Conservation (phyloP, 2,329 filamentous ascomycete genomes). For the Niveomyces coronatus region DNA sequence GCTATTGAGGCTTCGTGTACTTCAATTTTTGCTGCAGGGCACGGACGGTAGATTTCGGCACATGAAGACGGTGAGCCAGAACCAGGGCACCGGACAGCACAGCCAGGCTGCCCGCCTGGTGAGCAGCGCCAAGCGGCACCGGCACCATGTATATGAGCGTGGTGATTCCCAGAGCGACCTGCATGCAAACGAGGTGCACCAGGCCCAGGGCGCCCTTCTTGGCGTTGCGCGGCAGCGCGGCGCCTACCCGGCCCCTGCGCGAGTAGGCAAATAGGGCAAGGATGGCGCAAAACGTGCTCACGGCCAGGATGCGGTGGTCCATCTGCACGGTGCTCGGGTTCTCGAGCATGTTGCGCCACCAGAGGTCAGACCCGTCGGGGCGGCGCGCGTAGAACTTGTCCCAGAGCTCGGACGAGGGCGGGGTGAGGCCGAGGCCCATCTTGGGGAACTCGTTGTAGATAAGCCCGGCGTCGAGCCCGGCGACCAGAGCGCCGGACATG, state of each 20-base stretch:
- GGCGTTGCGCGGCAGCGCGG: conserved; percentile 51
- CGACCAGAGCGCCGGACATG: conserved; percentile 88
- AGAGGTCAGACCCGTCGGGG: conserved; percentile 69
- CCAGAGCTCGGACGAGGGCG: conserved; percentile 74
- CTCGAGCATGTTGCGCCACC: conserved; percentile 97
- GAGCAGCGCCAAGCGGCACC: conserved; percentile 73
- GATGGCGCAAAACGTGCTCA: conserved; percentile 75
- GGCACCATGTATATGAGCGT: conserved; percentile 94
- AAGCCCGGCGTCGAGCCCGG: conserved; percentile 86
- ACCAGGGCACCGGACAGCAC: conserved; percentile 75
- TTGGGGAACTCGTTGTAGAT: conserved; percentile 99
- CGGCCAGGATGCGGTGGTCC: conserved; percentile 86
- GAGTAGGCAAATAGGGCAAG: conserved; percentile 74
- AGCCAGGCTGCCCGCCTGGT: conserved; percentile 84
- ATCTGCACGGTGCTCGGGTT: conserved; percentile 94
- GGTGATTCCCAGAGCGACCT: conserved; percentile 77
- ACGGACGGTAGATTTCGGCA: conserved; percentile 55
- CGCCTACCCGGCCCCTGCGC: conserved; percentile 48
- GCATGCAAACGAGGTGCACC: conserved; percentile 70
- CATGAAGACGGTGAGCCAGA: conserved; percentile 65
- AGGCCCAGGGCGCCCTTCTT: conserved; percentile 65
- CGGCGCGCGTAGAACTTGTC: conserved; percentile 75
- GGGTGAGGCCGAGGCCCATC: conserved; percentile 79
- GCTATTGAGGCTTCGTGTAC: conserved; percentile 22
- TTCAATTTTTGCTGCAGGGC: conserved; percentile 45